Percentiles rank a stretch among this genome's conserved stretches.
phyloP scores from a whole-genome alignment of 371 early-diverging fungal species.

The Lichtheimia ornata region DNA sequence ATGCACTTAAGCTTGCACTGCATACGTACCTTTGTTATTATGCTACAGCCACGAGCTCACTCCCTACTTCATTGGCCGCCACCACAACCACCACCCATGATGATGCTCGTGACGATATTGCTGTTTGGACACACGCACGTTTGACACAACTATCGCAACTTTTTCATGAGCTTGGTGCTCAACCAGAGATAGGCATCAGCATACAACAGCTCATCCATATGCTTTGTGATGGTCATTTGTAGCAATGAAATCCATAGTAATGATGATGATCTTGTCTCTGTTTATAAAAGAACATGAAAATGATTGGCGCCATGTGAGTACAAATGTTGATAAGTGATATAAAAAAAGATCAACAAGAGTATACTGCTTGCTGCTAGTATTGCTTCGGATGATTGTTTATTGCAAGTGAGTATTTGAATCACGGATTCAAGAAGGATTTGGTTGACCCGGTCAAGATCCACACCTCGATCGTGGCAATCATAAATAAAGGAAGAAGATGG shows the following conservation, averaged over 20 bases:
- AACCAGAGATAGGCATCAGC: background rate
- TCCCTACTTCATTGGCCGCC: background rate
- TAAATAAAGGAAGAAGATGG: too few species aligned
- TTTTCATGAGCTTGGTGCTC: background rate
- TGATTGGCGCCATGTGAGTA: too few species aligned
- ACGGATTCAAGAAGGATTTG: too few species aligned
- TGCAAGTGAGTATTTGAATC: too few species aligned
- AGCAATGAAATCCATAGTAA: background rate
- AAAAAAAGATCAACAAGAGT: too few species aligned
- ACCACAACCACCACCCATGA: too few species aligned
- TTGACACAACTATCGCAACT: background rate
- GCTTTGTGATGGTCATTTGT: background rate
- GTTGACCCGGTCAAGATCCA: too few species aligned
- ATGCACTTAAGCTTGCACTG: slow-evolving; percentile 2
- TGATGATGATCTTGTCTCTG: background rate
- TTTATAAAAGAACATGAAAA: too few species aligned
- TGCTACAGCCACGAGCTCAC: background rate
- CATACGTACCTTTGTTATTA: background rate
- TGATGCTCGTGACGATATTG: background rate
- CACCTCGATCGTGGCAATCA: too few species aligned
- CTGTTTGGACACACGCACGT: background rate
- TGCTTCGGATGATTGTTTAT: too few species aligned
- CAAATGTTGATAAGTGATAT: too few species aligned
- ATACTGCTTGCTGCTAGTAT: too few species aligned
- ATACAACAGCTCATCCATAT: slow-evolving; percentile 2